phyloP scores from a whole-genome alignment of 2,329 filamentous ascomycete genomes.

The Fusarium pseudocircinatum region DNA sequence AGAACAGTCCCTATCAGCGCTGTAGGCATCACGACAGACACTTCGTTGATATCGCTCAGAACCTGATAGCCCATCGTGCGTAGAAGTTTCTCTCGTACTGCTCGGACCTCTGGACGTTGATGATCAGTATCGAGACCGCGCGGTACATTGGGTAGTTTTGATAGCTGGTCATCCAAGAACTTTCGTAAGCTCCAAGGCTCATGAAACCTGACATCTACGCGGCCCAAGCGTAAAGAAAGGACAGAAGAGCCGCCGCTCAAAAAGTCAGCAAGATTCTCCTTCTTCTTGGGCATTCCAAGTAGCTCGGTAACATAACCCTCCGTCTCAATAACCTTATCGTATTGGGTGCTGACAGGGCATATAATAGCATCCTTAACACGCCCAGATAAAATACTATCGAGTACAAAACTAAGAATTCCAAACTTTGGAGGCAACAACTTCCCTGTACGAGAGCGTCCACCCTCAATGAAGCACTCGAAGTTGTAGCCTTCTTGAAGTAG shows the following conservation, averaged over 20 bases:
- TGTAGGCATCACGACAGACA: conserved; percentile 98
- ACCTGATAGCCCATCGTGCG: conserved; percentile 92
- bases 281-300: conserved; percentile 91
- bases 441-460: conserved; percentile 89
- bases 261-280: conserved; percentile 92
- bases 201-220: conserved; percentile 95
- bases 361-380: conserved; percentile 91
- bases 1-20: conserved; percentile 94
- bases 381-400: conserved; percentile 90
- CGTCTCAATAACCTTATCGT: conserved; percentile 98
- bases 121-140: conserved; percentile 57
- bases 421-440: conserved; percentile 96
- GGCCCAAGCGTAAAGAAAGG: conserved; percentile 85
- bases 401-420: conserved; percentile 88
- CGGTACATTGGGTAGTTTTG: conserved; percentile 56
- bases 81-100: conserved; percentile 76
- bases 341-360: conserved; percentile 95
- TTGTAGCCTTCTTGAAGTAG: conserved; percentile 91
- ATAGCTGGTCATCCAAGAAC: conserved; percentile 82
- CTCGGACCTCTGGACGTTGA: conserved; percentile 58
- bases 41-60: conserved; percentile 91
- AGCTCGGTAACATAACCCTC: conserved; percentile 96
- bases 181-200: conserved; percentile 90
- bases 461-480: conserved; percentile 97
- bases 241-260: conserved; percentile 86